phyloP scores from a whole-genome alignment of 345 rosid species.

The Pelargonium nanum region DNA sequence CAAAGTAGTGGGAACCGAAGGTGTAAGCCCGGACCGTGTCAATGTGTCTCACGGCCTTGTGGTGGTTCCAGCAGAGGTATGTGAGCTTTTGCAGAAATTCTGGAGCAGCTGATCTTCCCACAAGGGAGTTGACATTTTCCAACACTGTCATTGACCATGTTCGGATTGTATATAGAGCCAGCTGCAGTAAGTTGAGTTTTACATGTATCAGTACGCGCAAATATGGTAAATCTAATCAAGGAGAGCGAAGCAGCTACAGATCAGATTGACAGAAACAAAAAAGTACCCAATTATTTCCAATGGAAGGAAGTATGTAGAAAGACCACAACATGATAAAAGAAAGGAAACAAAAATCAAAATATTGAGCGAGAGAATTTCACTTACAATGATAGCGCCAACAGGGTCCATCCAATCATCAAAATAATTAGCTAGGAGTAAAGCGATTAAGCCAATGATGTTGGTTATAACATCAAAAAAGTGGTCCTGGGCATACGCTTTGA shows the following conservation, averaged over 20 bases:
- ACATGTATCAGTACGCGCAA: too few relatives aligned
- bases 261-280: too few relatives aligned
- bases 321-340: too few relatives aligned
- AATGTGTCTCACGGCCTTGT: slow-evolving; percentile 70
- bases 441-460: slow-evolving; percentile 84
- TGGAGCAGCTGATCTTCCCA: slow-evolving; percentile 81
- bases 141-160: slow-evolving; percentile 96
- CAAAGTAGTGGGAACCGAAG: slow-evolving; percentile 93
- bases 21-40: slow-evolving; percentile 97
- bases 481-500: slow-evolving; percentile 95
- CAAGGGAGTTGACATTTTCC: slow-evolving; percentile 88
- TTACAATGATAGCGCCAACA: slow-evolving; percentile 90
- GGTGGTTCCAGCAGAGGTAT: slow-evolving; percentile 97
- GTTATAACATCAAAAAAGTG: slow-evolving; percentile 96
- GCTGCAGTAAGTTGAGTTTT: slow-evolving; percentile 32
- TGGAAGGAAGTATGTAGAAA: too few relatives aligned
- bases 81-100: slow-evolving; percentile 85
- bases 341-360: neutral
- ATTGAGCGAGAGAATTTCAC: slow-evolving; percentile 10
- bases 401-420: slow-evolving; percentile 86
- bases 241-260: too few relatives aligned
- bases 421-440: slow-evolving; percentile 81
- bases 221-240: too few relatives aligned
- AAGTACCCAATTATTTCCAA: too few relatives aligned
- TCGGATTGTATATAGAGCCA: slow-evolving; percentile 88